Conservation (phyloP, 2,329 filamentous ascomycete genomes). For the Bisporella sp. region DNA sequence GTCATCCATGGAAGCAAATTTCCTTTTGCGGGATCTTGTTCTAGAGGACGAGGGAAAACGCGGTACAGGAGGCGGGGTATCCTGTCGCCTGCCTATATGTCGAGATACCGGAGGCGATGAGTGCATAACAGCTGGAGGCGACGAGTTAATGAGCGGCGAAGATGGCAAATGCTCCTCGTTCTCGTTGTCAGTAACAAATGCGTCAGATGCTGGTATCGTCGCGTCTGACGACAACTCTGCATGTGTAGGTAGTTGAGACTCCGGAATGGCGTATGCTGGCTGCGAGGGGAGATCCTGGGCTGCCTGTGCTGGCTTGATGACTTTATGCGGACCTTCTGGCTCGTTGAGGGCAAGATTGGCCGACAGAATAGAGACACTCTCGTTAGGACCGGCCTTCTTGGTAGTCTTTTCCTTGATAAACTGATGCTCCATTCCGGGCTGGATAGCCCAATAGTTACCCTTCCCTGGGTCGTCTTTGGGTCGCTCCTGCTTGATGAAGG, state of each 20-base stretch:
- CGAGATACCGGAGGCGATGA: conserved; percentile 82
- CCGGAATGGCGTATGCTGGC: conserved; percentile 13
- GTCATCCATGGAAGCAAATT: conserved; percentile 76
- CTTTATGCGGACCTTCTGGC: conserved; percentile 16
- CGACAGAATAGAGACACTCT: conserved; percentile 35
- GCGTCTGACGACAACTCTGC: conserved; percentile 68
- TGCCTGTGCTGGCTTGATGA: conserved; percentile 21
- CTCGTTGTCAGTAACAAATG: conserved; percentile 44
- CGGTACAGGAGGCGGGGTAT: conserved; percentile 68
- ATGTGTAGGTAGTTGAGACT: conserved; percentile 16
- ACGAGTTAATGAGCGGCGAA: conserved; percentile 50
- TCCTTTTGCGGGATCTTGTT: conserved; percentile 62
- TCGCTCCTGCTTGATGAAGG: conserved; percentile 89
- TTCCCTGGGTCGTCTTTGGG: conserved; percentile 97
- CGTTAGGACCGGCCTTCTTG: conserved; percentile 50
- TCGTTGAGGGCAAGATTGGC: conserved; percentile 15
- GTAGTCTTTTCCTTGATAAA: conserved; percentile 83
- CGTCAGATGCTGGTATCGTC: conserved; percentile 67
- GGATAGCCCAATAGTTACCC: conserved; percentile 94
- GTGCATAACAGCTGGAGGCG: conserved; percentile 65
- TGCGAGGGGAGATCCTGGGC: conserved; percentile 19
- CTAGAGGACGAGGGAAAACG: conserved; percentile 57
- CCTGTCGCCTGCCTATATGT: conserved; percentile 48
- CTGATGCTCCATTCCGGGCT: conserved; percentile 78
- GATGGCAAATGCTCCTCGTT: conserved; percentile 28